These are phyloP conservation scores for Stachybotrys chlorohalonatus DNA, from an alignment of 2,329 filamentous ascomycete genomes.

Conservation along the genomic window DNA sequence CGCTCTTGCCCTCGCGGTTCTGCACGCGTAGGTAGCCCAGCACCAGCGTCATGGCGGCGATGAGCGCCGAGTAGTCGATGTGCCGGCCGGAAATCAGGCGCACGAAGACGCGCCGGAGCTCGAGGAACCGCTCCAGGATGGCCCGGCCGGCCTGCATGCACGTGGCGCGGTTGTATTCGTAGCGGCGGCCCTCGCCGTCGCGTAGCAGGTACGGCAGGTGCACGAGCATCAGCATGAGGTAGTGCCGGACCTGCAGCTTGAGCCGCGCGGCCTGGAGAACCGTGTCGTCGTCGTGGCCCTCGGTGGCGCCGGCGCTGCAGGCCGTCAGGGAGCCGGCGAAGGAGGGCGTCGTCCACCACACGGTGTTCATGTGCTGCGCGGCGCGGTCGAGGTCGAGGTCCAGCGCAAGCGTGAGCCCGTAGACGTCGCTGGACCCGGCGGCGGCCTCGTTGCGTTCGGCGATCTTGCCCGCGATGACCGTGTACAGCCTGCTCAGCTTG, in stretches of 20 bases:
- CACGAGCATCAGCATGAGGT: constrained; percentile 39
- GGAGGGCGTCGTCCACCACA: constrained; percentile 38
- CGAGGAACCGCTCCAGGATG: constrained; percentile 37
- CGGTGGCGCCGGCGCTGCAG: background rate
- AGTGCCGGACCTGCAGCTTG: constrained; percentile 41
- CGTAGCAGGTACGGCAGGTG: constrained; percentile 47
- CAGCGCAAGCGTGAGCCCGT: constrained; percentile 30
- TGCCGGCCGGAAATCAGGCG: constrained; percentile 25
- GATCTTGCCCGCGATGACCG: constrained; percentile 31
- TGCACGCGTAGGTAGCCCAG: constrained; percentile 35
- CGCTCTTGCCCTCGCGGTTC: constrained; percentile 8
- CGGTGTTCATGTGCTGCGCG: constrained; percentile 26
- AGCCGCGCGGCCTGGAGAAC: constrained; percentile 15
- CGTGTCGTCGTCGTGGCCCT: constrained; percentile 6
- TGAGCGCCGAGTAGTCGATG: constrained; percentile 41
- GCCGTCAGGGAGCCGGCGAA: constrained; percentile 7
- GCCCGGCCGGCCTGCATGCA: constrained; percentile 42
- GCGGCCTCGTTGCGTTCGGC: constrained; percentile 34
- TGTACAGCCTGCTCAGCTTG: constrained; percentile 34
- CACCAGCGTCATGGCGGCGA: constrained; percentile 41
- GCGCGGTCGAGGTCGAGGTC: constrained; percentile 38
- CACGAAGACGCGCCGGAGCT: constrained; percentile 26
- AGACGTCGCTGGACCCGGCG: constrained; percentile 22
- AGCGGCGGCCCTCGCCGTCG: constrained; percentile 30
- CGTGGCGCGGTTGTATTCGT: constrained; percentile 32